These are phyloP conservation scores for Teratosphaeria pseudoeucalypti DNA, from an alignment of 2,329 filamentous ascomycete genomes.

Conservation along the genomic window DNA sequence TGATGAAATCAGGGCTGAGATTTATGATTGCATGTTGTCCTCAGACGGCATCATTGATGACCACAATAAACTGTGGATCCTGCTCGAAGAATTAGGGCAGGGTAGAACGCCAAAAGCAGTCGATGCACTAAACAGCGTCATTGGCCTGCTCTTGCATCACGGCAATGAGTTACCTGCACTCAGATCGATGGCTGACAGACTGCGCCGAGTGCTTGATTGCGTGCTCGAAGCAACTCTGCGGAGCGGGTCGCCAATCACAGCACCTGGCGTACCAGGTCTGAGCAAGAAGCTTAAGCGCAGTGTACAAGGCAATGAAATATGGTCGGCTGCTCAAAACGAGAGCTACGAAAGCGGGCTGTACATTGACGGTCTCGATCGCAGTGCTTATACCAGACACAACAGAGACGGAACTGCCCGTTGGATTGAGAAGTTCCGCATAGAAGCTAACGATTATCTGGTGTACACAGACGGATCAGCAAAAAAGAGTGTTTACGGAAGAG, in stretches of 20 bases:
- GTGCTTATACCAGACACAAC: background rate
- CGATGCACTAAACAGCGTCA: background rate
- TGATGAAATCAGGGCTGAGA: background rate
- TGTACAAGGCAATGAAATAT: background rate
- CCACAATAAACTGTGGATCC: background rate
- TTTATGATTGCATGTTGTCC: background rate
- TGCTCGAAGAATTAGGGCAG: background rate
- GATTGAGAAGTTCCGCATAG: background rate
- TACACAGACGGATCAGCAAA: background rate
- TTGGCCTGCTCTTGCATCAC: background rate
- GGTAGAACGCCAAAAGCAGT: background rate
- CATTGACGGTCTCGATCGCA: background rate
- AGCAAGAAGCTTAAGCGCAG: background rate
- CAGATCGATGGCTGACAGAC: background rate
- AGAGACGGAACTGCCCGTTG: background rate
- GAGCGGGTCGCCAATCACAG: background rate
- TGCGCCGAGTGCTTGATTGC: background rate
- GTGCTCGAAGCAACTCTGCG: no score
- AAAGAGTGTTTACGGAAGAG: background rate
- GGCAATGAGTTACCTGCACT: background rate
- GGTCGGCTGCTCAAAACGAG: background rate
- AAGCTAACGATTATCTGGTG: background rate
- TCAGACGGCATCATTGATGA: background rate
- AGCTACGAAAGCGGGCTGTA: background rate
- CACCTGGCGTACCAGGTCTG: background rate